These are phyloP conservation scores for Dothideomycetidae sp. DNA, from an alignment of 2,329 filamentous ascomycete species.

Conservation along the genomic window DNA sequence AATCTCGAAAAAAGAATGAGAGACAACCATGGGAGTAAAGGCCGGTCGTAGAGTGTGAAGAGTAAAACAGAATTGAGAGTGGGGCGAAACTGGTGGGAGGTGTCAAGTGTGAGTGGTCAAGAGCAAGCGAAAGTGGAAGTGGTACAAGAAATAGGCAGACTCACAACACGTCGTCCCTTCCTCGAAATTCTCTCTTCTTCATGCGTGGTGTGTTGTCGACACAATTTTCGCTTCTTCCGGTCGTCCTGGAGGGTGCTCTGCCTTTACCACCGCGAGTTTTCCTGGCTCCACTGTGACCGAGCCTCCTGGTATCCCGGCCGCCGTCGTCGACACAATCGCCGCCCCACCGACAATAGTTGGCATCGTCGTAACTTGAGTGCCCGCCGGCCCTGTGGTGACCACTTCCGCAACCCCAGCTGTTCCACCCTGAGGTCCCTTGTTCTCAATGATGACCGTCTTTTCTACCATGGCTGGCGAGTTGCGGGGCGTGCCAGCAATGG, in stretches of 20 bases:
- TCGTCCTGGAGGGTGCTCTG: slow-evolving; percentile 7
- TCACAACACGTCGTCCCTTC: too few relatives aligned
- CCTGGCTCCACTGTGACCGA: slow-evolving; percentile 7
- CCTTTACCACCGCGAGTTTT: slow-evolving; percentile 7
- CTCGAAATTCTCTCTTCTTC: too few relatives aligned
- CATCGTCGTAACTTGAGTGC: slow-evolving; percentile 3
- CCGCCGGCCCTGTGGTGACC: slow-evolving; percentile 7
- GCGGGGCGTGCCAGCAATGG: neutral
- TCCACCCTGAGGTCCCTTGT: slow-evolving; percentile 4
- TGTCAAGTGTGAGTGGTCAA: too few relatives aligned
- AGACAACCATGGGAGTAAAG: too few relatives aligned
- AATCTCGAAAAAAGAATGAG: too few relatives aligned
- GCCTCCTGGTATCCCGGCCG: slow-evolving; percentile 6
- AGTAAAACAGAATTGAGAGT: too few relatives aligned
- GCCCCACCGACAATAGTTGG: slow-evolving; percentile 5
- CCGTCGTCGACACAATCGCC: slow-evolving; percentile 3
- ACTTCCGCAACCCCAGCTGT: slow-evolving; percentile 5
- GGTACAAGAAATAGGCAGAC: neutral
- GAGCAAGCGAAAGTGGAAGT: neutral
- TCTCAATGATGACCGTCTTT: slow-evolving; percentile 9
- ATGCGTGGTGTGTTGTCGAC: slow-evolving; percentile 6
- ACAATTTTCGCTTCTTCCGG: slow-evolving; percentile 8
- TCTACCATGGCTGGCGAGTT: slow-evolving; percentile 4
- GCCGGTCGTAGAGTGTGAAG: too few relatives aligned
- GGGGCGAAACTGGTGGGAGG: too few relatives aligned